Evolutionary conservation across 805 yeast species (phyloP), one percentile per base, ranked within the genome.

Genomic region (Myxozyma sirexii): DNA sequence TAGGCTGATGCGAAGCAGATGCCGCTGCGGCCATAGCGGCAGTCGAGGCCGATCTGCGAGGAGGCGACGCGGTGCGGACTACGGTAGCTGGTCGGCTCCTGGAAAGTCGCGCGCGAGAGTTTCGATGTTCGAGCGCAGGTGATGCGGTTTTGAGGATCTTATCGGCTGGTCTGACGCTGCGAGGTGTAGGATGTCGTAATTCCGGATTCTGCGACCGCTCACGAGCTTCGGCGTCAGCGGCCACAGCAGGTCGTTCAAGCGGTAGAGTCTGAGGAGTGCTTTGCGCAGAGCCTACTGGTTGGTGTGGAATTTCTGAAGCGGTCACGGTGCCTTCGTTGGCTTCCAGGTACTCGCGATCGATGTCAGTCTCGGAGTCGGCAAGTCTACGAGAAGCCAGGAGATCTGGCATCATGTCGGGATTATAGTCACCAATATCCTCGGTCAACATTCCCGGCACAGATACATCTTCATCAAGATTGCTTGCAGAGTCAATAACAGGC

Each of bases 191-290:
- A 39, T 59, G 63, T 12, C 27, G 42, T 19, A 59, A 37, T 19
- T 49, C 49, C 1, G 59, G 59, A 26, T 42, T 49, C 42, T 48
- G 58, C 38, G 57, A 58, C 10, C 44, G 24, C 21, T 37, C 44
- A 13, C 58, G 56, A 6, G 56, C 37, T 15, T 54, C 56, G 21
- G 42, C 31, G 17, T 54, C 58, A 12, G 62, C 56, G 66, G 96
- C 88, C 77, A 90, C 97, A 62, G 88, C 8, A 2, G 51, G 51
- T 5, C 4, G 51, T 19, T 17, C 27, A 35, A 12, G 8, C 3
- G 31, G 19, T 26, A 19, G 13, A 33, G n/a, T 23, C 12, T 12
- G 47, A 12, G 8, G 5, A 10, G 10, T 27, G 47, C 12, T 13
- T 38, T 12, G 33, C 15, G 29, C 49, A 1, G 56, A 15, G 10